A percentile compares a stretch with the other conserved stretches of the same genome.
Evolutionary conservation across 805 yeast genomes (phyloP).

Genomic region (Yamadazyma philogaea): DNA sequence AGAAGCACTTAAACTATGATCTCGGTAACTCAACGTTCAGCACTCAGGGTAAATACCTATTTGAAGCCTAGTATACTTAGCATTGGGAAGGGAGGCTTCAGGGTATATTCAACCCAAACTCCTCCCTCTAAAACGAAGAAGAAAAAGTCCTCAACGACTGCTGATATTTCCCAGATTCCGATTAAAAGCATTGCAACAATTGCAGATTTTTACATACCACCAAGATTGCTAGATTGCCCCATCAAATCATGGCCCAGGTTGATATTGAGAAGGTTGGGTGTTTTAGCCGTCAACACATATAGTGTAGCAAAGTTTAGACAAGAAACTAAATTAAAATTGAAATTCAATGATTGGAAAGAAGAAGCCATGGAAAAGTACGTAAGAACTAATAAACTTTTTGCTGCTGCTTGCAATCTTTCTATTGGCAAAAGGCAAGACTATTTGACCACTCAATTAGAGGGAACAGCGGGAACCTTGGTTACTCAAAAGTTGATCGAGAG

Average conservation of each 20-base stretch:
- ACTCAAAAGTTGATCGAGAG: slow-evolving; percentile 30
- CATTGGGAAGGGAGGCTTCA: neutral
- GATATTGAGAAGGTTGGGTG: slow-evolving; percentile 59
- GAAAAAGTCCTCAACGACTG: slow-evolving; percentile 9
- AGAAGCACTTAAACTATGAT: neutral
- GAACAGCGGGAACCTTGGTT: slow-evolving; percentile 33
- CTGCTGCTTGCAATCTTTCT: slow-evolving; percentile 42
- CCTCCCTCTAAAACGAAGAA: neutral
- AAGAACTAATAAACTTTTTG: slow-evolving; percentile 79
- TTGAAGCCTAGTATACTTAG: neutral
- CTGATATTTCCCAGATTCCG: slow-evolving; percentile 38
- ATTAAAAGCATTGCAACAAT: slow-evolving; percentile 37
- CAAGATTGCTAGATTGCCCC: slow-evolving; percentile 25
- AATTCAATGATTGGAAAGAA: slow-evolving; percentile 83
- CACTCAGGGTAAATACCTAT: neutral
- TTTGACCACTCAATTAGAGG: slow-evolving; percentile 39
- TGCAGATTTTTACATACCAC: slow-evolving; percentile 44
- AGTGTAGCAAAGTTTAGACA: slow-evolving; percentile 46
- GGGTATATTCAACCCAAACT: slow-evolving; percentile 3
- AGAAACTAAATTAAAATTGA: slow-evolving; percentile 41
- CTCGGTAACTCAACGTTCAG: neutral
- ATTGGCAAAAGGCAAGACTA: slow-evolving; percentile 37
- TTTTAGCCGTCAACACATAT: slow-evolving; percentile 64
- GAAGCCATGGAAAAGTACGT: slow-evolving; percentile 75
- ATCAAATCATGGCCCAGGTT: slow-evolving; percentile 42